Evolutionary conservation across 768 basidiomycete genomes (phyloP).

Genomic region (Vararia minispora): DNA sequence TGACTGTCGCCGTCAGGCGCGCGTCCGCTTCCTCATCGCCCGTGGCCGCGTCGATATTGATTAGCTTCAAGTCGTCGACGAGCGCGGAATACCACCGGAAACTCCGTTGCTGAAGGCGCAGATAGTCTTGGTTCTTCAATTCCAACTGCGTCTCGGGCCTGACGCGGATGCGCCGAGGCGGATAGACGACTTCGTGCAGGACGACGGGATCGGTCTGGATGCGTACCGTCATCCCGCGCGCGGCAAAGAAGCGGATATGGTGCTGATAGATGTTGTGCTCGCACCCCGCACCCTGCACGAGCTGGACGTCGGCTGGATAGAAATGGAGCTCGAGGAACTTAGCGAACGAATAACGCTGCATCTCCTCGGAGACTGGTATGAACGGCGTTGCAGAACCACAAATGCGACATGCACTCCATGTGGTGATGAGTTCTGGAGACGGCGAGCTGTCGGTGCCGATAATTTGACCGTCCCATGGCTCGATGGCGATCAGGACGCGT

Average conservation of each 20-base stretch:
- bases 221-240: conserved; percentile 72
- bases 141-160: conserved; percentile 81
- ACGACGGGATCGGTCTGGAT: conserved; percentile 80
- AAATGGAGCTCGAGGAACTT: conserved; percentile 96
- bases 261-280: conserved; percentile 91
- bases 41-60: conserved; percentile 68
- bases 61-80: conserved; percentile 65
- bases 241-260: conserved; percentile 86
- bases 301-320: conserved; percentile 78
- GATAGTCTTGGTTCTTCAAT: conserved; percentile 88
- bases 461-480: conserved; percentile 79
- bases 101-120: conserved; percentile 62
- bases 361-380: conserved; percentile 83
- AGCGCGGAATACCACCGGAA: conserved; percentile 63
- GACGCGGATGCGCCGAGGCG: conserved; percentile 77
- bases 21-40: conserved; percentile 67
- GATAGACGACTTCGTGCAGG: conserved; percentile 81
- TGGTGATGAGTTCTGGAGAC: conserved; percentile 70
- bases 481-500: conserved; percentile 73
- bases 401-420: conserved; percentile 81
- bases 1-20: conserved; percentile 49
- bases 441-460: conserved; percentile 43
- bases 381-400: conserved; percentile 77
- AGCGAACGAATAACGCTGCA: conserved; percentile 88
- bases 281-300: conserved; percentile 84